Conservation (phyloP, 495 filamentous ascomycete genomes). For the Tetracladium marchalianum region DNA sequence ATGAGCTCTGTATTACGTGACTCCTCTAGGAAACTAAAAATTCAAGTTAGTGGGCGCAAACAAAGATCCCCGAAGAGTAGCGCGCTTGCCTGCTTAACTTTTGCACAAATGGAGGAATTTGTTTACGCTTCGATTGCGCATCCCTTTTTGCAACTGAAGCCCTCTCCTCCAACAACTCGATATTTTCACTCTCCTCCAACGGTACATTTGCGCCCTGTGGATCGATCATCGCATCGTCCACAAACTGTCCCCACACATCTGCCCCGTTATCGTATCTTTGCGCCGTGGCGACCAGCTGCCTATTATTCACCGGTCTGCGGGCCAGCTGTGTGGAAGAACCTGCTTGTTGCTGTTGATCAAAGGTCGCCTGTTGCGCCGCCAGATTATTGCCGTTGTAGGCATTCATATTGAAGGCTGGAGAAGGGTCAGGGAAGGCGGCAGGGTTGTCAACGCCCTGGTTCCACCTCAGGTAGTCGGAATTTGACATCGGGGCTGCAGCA, state of each 20-base stretch:
- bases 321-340: conserved; percentile 57
- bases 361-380: conserved; percentile 28
- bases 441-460: conserved; percentile 31
- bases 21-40: conserved; percentile 77
- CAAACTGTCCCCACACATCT: conserved; percentile 38
- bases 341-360: conserved; percentile 22
- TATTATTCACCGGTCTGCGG: conserved; percentile 47
- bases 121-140: conserved; percentile 75
- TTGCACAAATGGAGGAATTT: conserved; percentile 96
- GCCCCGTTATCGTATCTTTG: conserved; percentile 30
- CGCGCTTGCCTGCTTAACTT: conserved; percentile 84
- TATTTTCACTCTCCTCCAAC: conserved; percentile 53
- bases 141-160: conserved; percentile 72
- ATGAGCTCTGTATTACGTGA: conserved; percentile 88
- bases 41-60: conserved; percentile 7
- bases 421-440: conserved; percentile 20
- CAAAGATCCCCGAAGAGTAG: not conserved
- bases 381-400: conserved; percentile 19
- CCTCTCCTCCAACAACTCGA: conserved; percentile 67
- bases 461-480: conserved; percentile 48
- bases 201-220: conserved; percentile 23
- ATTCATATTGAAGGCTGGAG: conserved; percentile 23
- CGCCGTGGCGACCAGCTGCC: conserved; percentile 45
- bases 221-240: conserved; percentile 32
- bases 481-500: conserved; percentile 29